Evolutionary conservation across 2,329 filamentous ascomycete species (phyloP), one percentile per base, ranked within the genome.

Genomic region (Aspergillus tubingensis): DNA sequence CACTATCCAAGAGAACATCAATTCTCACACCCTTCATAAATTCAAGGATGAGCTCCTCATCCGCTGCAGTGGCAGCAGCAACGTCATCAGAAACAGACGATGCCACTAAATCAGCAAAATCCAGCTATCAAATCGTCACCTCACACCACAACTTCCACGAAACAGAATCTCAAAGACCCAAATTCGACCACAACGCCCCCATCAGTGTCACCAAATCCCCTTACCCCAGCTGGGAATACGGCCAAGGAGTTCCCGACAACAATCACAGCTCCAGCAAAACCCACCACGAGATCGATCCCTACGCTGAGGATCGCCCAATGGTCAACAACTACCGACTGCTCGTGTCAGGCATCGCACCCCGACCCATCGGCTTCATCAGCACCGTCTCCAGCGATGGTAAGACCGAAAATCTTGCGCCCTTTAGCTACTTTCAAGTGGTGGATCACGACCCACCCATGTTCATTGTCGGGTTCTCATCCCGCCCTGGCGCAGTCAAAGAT

Each of bases 301-400:
- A 92, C 74, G 87, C 82, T 48, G 77, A 85, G 17, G 89, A 86
- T 53, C 85, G 92, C 0, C 83, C 86, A 0, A 78, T 86, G 0
- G 79, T 81, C 3, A 86, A 85, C 80, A 96, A 96, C 82, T 96
- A 96, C 84, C 96, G 95, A 76, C 85, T 96, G 5, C 82, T 96
- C 62, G 95, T 96, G 74, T 90, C 86, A 8, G 87, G 86, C 62
- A 86, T 96, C 64, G 83, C 91, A 5, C 93, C 93, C 1, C 87
- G 93, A 6, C 92, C 92, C 10, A 87, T 96, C 21, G 86, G 85
- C 0, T 86, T 88, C 66, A 71, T 86, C 0, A 82, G 79, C 27
- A 88, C 85, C 0, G 71, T 81, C n/a, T 81, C 77, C 3, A 76
- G 76, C 21, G 87, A 91, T 68, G 90, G 90, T n/a, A 73, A 67